A percentile compares a stretch with the other conserved stretches of the same genome.
Conservation (phyloP, 768 basidiomycete genomes). For the Lactarius psammicola region DNA sequence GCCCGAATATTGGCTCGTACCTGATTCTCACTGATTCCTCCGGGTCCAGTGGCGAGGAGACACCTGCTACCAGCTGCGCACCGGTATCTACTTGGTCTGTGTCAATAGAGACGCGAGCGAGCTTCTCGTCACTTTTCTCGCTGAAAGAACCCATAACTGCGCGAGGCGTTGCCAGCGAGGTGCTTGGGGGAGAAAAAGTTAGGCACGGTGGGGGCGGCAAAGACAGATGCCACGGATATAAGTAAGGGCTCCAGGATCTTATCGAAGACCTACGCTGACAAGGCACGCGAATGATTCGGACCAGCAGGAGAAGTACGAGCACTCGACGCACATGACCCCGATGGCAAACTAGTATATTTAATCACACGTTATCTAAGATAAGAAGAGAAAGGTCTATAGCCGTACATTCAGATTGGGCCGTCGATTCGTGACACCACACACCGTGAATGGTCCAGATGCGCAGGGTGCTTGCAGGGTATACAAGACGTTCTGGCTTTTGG, state of each 20-base stretch:
- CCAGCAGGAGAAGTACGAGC: background rate
- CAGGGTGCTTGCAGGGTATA: background rate
- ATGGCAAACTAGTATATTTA: background rate
- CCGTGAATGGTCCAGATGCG: background rate
- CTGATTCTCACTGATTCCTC: conserved; percentile 52
- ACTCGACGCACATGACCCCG: background rate
- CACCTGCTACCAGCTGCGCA: conserved; percentile 53
- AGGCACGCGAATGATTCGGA: background rate
- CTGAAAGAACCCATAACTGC: conserved; percentile 18
- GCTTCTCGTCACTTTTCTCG: conserved; percentile 23
- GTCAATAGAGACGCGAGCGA: conserved; percentile 38
- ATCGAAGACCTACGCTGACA: background rate
- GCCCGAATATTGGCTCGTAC: conserved; percentile 27
- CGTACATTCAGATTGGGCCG: background rate
- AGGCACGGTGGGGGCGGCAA: background rate
- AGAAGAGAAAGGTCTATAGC: background rate
- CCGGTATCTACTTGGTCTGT: conserved; percentile 58
- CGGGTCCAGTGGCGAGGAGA: conserved; percentile 47
- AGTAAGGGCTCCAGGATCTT: background rate
- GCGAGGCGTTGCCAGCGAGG: background rate
- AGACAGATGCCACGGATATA: background rate
- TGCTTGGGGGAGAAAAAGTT: background rate
- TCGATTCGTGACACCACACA: background rate
- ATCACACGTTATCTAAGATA: background rate
- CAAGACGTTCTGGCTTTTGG: background rate